A percentile compares a stretch with the other conserved stretches of the same genome.
These are phyloP conservation scores for Cryptosporidium parvum DNA, from an alignment of 169 alveolate genomes.

Conservation along the genomic window DNA sequence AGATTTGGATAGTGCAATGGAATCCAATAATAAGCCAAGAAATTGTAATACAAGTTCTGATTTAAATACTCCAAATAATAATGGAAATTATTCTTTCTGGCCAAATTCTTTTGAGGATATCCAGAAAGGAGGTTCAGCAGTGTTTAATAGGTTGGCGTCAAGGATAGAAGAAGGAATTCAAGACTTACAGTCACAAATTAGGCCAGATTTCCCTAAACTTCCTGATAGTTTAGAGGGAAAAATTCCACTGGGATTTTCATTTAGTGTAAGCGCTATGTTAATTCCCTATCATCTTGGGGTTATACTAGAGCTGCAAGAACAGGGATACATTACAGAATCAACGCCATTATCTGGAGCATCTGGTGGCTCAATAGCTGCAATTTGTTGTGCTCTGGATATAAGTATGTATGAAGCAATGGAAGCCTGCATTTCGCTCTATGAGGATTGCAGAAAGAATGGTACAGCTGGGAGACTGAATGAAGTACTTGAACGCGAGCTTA, in stretches of 20 bases:
- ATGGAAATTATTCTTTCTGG: constrained; percentile 47
- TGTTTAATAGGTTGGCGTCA: constrained; percentile 52
- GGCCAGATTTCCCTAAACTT: constrained; percentile 71
- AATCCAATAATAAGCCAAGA: not conserved
- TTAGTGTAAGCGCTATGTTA: constrained; percentile 72
- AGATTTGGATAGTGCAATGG: not conserved
- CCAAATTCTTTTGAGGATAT: constrained; percentile 66
- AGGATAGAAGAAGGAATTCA: constrained; percentile 76
- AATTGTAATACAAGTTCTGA: not conserved
- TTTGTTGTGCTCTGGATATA: constrained; percentile 64
- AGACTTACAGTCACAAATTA: constrained; percentile 59
- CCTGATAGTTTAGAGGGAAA: constrained; percentile 8
- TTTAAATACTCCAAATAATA: not conserved
- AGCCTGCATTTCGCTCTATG: constrained; percentile 63
- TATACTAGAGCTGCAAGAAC: constrained; percentile 71
- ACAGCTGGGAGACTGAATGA: constrained; percentile 64
- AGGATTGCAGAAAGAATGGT: constrained; percentile 70
- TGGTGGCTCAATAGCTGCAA: constrained; percentile 72
- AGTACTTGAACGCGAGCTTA: constrained; percentile 57
- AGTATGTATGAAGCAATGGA: constrained; percentile 76
- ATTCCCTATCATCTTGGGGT: constrained; percentile 75
- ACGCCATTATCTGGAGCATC: constrained; percentile 76
- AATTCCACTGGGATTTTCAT: constrained; percentile 68
- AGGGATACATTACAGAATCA: constrained; percentile 57
- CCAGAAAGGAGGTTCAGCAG: constrained; percentile 70